Percentiles rank a stretch among this genome's conserved stretches.
phyloP scores from a whole-genome alignment of 75 land plant species.

The Pseudotsuga menziesii region DNA sequence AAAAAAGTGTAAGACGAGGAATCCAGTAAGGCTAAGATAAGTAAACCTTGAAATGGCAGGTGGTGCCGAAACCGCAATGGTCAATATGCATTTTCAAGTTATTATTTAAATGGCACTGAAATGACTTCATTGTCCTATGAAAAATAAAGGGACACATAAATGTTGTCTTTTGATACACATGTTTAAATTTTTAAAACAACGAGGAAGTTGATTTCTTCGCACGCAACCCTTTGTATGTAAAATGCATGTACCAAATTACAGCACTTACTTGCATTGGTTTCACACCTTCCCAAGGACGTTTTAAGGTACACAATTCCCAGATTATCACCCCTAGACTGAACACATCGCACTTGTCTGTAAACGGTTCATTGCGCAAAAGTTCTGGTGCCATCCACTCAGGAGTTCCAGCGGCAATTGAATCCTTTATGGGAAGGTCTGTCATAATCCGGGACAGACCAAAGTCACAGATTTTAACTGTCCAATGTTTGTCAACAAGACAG shows the following conservation, averaged over 20 bases:
- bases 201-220: background rate
- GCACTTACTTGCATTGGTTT: constrained; percentile 65
- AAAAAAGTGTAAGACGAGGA: background rate
- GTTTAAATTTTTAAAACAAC: background rate
- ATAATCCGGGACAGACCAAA: constrained; percentile 86
- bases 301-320: constrained; percentile 94
- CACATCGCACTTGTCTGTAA: constrained; percentile 94
- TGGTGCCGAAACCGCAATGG: background rate
- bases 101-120: background rate
- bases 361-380: constrained; percentile 88
- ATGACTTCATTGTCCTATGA: background rate
- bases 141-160: background rate
- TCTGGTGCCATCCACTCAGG: constrained; percentile 99
- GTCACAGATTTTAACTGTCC: constrained; percentile 91
- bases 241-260: background rate
- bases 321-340: constrained; percentile 94
- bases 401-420: constrained; percentile 83
- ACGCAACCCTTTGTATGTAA: background rate
- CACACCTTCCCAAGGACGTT: constrained; percentile 90
- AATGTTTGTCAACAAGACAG: constrained; percentile 93
- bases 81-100: background rate
- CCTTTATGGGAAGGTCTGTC: constrained; percentile 55
- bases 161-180: background rate
- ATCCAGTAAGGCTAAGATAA: background rate
- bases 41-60: background rate